A percentile compares a stretch with the other conserved stretches of the same genome.
These are phyloP conservation scores for Trichoderma koningii DNA, from an alignment of 2,329 filamentous ascomycete genomes.

Conservation along the genomic window DNA sequence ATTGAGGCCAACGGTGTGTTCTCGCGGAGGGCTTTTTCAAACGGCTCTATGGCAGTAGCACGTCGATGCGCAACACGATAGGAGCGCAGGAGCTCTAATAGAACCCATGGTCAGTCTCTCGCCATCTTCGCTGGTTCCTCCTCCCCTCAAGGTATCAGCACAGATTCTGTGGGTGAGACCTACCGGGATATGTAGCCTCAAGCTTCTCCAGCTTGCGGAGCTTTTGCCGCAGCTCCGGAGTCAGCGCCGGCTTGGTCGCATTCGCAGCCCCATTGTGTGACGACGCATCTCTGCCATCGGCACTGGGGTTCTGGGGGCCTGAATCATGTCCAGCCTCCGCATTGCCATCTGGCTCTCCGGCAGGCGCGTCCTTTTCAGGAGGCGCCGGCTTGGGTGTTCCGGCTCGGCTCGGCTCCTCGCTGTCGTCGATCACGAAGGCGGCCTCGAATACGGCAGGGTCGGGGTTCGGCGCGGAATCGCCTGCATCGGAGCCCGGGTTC, in stretches of 20 bases:
- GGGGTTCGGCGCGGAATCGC: slow-evolving; percentile 54
- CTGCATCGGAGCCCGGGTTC: slow-evolving; percentile 44
- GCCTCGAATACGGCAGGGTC: slow-evolving; percentile 88
- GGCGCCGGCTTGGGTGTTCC: slow-evolving; percentile 56
- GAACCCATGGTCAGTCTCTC: neutral
- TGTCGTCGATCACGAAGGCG: slow-evolving; percentile 84
- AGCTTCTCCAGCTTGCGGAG: slow-evolving; percentile 87
- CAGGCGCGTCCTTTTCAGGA: slow-evolving; percentile 39
- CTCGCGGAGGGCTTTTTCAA: slow-evolving; percentile 87
- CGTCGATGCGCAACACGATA: slow-evolving; percentile 90
- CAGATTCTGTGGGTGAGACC: slow-evolving; percentile 26
- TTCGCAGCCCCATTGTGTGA: slow-evolving; percentile 17
- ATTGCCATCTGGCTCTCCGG: slow-evolving; percentile 27
- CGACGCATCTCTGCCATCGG: slow-evolving; percentile 31
- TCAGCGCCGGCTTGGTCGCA: slow-evolving; percentile 53
- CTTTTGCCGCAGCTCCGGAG: slow-evolving; percentile 72
- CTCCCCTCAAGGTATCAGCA: neutral
- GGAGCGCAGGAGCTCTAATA: slow-evolving; percentile 78
- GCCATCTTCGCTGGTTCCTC: too few relatives aligned
- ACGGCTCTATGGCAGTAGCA: slow-evolving; percentile 85
- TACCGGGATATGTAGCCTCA: slow-evolving; percentile 83
- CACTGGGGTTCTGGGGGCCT: slow-evolving; percentile 27
- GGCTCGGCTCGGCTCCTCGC: slow-evolving; percentile 66
- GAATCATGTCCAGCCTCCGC: slow-evolving; percentile 34
- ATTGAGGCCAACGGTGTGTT: slow-evolving; percentile 91